Evolutionary conservation across 75 land plant genomes (phyloP).

Genomic region (Azolla pinnata): DNA sequence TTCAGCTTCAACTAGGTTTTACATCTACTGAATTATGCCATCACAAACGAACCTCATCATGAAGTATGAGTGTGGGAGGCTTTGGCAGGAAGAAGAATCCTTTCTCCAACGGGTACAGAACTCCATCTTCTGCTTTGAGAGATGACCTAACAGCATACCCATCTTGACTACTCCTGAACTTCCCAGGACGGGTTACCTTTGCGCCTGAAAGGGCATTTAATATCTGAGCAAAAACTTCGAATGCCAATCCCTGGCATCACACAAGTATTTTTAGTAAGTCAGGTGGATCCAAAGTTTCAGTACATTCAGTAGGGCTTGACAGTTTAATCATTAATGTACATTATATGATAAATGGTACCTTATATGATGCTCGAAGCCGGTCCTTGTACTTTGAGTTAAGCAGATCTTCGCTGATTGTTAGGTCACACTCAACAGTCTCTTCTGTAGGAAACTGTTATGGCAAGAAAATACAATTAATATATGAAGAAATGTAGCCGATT

Average conservation of each 20-base stretch:
- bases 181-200: conserved; percentile 75
- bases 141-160: conserved; percentile 93
- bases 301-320: too few relatives aligned
- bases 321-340: too few relatives aligned
- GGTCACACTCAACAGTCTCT: conserved; percentile 42
- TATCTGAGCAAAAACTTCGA: conserved; percentile 62
- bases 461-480: background rate
- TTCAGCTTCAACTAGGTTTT: too few relatives aligned
- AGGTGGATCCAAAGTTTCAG: too few relatives aligned
- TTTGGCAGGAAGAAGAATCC: conserved; percentile 86
- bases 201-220: conserved; percentile 74
- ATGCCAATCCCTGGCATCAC: conserved; percentile 79
- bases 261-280: too few relatives aligned
- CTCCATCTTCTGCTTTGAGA: conserved; percentile 87
- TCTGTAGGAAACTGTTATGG: conserved; percentile 72
- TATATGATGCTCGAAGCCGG: conserved; percentile 58
- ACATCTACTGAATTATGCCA: background rate
- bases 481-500: background rate
- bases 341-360: too few relatives aligned
- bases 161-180: conserved; percentile 78
- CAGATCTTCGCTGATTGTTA: conserved; percentile 68
- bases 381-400: conserved; percentile 78
- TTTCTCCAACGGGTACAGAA: conserved; percentile 82
- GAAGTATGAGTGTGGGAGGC: conserved; percentile 83
- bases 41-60: conserved; percentile 56